Evolutionary conservation across 164 flowering plant genomes (phyloP).

Genomic region (Santalum album): DNA sequence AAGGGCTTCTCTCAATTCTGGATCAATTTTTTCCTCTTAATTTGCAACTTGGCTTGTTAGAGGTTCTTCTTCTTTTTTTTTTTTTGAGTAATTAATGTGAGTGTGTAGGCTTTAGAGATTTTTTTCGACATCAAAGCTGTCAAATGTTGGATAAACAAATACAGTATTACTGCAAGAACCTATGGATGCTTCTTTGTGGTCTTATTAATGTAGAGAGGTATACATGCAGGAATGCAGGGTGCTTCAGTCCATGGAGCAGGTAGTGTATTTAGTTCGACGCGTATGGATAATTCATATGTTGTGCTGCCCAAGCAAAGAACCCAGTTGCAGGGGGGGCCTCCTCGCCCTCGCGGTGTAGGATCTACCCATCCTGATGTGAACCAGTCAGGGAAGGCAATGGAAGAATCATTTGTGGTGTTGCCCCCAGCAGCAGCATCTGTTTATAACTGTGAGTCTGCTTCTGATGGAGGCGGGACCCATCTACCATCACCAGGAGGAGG

Average conservation of each 20-base stretch:
- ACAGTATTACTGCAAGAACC: background rate
- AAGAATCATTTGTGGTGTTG: slow-evolving; percentile 92
- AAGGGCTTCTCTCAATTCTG: no score
- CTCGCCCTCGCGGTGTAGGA: slow-evolving; percentile 55
- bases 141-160: background rate
- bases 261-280: slow-evolving; percentile 64
- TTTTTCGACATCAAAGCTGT: no score
- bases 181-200: background rate
- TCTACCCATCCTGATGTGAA: slow-evolving; percentile 38
- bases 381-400: slow-evolving; percentile 73
- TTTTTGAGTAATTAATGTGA: no score
- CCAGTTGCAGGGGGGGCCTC: slow-evolving; percentile 55
- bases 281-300: slow-evolving; percentile 91
- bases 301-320: slow-evolving; percentile 77
- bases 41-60: no score
- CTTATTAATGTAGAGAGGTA: background rate
- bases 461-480: slow-evolving; percentile 52
- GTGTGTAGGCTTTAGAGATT: no score
- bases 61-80: no score
- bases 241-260: slow-evolving; percentile 63
- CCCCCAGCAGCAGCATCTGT: slow-evolving; percentile 83
- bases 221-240: slow-evolving; percentile 69
- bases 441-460: slow-evolving; percentile 57
- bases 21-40: no score
- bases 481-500: slow-evolving; percentile 43